Conservation (phyloP, 257 asterid species). For the Penstemon davidsonii region DNA sequence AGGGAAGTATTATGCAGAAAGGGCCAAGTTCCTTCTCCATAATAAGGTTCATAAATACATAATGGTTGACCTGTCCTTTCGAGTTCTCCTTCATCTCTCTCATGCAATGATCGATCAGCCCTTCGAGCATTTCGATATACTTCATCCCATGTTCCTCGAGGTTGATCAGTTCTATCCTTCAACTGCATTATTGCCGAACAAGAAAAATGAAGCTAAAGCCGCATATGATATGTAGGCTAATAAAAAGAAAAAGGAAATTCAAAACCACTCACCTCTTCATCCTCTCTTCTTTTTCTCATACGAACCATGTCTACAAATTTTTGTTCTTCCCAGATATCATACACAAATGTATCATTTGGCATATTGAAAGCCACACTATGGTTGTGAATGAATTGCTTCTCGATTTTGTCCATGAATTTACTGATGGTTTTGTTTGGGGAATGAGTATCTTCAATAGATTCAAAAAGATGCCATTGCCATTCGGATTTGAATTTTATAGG, state of each 20-base stretch:
- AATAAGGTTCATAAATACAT: conserved; percentile 87
- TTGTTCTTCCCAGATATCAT: conserved; percentile 83
- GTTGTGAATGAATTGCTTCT: conserved; percentile 53
- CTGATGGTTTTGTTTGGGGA: conserved; percentile 32
- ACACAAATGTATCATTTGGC: conserved; percentile 51
- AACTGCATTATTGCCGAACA: conserved; percentile 51
- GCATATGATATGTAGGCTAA: conserved; percentile 11
- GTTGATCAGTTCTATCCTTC: conserved; percentile 89
- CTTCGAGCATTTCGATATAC: conserved; percentile 77
- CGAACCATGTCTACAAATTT: conserved; percentile 51
- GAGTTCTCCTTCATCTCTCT: conserved; percentile 96
- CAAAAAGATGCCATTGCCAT: conserved; percentile 76
- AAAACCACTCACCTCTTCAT: conserved; percentile 63
- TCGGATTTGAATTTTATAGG: conserved; percentile 56
- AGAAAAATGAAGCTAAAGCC: conserved; percentile 21
- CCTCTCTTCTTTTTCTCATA: conserved; percentile 74
- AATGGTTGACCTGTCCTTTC: conserved; percentile 95
- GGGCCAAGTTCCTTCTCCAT: conserved; percentile 93
- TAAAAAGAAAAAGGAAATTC: conserved; percentile 14
- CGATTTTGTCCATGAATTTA: conserved; percentile 44
- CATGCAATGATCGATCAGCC: conserved; percentile 78
- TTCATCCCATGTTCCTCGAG: conserved; percentile 91
- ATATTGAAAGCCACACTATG: conserved; percentile 34
- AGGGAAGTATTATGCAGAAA: conserved; percentile 81
- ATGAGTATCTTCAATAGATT: conserved; percentile 35